Base-by-base conservation (phyloP, 2,329 filamentous ascomycete species). In the Orbilia oligospora region DNA sequence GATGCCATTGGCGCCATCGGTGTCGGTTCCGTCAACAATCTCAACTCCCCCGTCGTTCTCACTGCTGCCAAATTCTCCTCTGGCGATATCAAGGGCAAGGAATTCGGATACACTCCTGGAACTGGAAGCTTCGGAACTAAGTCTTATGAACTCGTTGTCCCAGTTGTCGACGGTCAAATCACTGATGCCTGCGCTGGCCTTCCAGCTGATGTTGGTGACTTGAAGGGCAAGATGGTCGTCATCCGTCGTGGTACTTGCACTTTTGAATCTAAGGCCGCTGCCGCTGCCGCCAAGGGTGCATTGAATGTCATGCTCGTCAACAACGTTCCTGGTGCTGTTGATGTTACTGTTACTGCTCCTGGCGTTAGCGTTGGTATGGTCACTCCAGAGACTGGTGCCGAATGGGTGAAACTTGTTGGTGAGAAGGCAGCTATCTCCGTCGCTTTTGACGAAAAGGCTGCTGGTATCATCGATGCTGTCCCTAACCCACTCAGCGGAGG, bases 231-330 rank as follows among this genome's bases (percentile, higher is more conserved):
- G 63, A 87, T 92, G 44, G 89, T 90, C 2, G 86, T 91, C 8
- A 85, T 91, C 46, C 88, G 88, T 56, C 87, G 89, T 24, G 89
- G 89, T 61, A 86, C 84, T 8, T 91, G 90, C 82, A 86, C 86
- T 0, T 90, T 90, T 75, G 84, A 85, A 1, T 81, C 85, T 12
- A 91, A 91, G 84, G 86, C 86, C 1, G 81, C 84, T 48, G 88
- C 89, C 73, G 87, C 88, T 3, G 87, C 84, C 1, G 86, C 85
- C 5, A 86, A 86, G 61, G 90, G 90, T 10, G 90, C 89, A 63
- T 87, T 88, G 81, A 90, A 90, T 80, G 83, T 91, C 68, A 83
- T 91, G 80, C 85, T 90, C 81, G 91, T 91, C 83, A 91, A 91
- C 85, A 89, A 78, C n/a, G 48, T 51, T 5, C 48, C 48, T 51